These are phyloP conservation scores for Yamadazyma insecticola DNA, from an alignment of 805 yeast species.

Conservation along the genomic window DNA sequence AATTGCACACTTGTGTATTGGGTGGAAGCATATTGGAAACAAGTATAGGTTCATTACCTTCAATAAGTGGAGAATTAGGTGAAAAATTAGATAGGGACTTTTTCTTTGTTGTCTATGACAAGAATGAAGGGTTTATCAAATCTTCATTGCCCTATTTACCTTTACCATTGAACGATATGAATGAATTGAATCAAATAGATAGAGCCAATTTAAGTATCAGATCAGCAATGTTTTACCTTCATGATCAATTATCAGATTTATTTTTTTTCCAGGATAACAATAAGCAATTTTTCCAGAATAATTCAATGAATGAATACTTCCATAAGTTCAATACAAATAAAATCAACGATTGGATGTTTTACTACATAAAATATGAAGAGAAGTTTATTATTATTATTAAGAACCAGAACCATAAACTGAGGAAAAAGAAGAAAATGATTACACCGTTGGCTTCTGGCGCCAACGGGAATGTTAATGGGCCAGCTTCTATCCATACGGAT, in stretches of 20 bases:
- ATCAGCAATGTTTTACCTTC: constrained; percentile 32
- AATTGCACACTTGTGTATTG: constrained; percentile 11
- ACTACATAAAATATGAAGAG: constrained; percentile 25
- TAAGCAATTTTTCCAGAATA: constrained; percentile 17
- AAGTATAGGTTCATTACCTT: constrained; percentile 27
- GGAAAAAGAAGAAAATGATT: constrained; percentile 5
- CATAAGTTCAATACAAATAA: constrained; percentile 37
- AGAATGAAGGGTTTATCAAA: constrained; percentile 17
- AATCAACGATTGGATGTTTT: constrained; percentile 39
- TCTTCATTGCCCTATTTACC: constrained; percentile 37
- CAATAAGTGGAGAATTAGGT: constrained; percentile 13
- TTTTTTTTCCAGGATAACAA: constrained; percentile 21
- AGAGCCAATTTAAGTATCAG: constrained; percentile 12
- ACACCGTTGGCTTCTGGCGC: constrained; percentile 1
- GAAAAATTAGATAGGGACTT: constrained; percentile 28
- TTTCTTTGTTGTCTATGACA: constrained; percentile 32
- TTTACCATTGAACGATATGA: constrained; percentile 8
- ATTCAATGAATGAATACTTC: constrained; percentile 27
- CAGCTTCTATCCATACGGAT: constrained; percentile 10
- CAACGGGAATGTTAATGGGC: constrained; percentile 24
- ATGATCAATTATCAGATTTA: constrained; percentile 32
- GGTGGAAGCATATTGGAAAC: constrained; percentile 18
- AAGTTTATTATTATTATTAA: constrained; percentile 32
- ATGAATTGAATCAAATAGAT: constrained; percentile 5
- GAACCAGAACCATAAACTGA: constrained; percentile 23